Base-by-base conservation (phyloP, 257 asterid species). In the Euphrasia confusa region DNA sequence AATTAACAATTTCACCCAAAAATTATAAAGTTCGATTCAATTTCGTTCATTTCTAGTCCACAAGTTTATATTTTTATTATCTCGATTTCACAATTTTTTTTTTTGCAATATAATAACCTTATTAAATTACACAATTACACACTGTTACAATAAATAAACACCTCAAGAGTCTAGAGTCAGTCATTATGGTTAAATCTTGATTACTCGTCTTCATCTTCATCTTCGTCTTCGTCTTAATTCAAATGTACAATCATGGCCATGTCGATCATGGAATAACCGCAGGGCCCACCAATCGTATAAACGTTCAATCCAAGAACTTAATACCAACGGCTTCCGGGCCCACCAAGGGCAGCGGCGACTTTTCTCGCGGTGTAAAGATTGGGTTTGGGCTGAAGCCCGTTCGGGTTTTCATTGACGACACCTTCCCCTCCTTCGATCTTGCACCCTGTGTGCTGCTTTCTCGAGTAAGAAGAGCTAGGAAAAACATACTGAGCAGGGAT, bases 401-500 rank as follows among this genome's bases (percentile, higher is more conserved):
- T 75, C 8, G 80, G 39, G 30, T 74, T 81, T 61, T 75, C 79
- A 0, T 61, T 7, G 24, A 61, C 64, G 24, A 61, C 64, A 2
- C 72, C 78, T 33, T 78, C 81, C 5, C 68, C 68, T 2, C 75
- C 72, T 52, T 80, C 85, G 0, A 8, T 53, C 62, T 77, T 77
- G 69, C 75, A 80, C 37, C 74, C 65, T 0, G 75, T 26, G 56
- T 71, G 76, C 68, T 71, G 75, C 68, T 75, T 81, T 52, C 79
- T 75, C 3, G 86, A 72, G 78, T 67, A 72, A 14, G 80, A 76
- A 35, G 95, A 77, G 77, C 75, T 77, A 12, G 95, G 80, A 49
- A 68, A 79, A 17, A 76, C 67, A 47, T 84, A 86, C 44, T 84
- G 96, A 67, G 82, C 47, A 0, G 89, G 86, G 68, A 72, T 70